Evolutionary conservation across 768 basidiomycete genomes (phyloP).

Genomic region (Serendipita indica): DNA sequence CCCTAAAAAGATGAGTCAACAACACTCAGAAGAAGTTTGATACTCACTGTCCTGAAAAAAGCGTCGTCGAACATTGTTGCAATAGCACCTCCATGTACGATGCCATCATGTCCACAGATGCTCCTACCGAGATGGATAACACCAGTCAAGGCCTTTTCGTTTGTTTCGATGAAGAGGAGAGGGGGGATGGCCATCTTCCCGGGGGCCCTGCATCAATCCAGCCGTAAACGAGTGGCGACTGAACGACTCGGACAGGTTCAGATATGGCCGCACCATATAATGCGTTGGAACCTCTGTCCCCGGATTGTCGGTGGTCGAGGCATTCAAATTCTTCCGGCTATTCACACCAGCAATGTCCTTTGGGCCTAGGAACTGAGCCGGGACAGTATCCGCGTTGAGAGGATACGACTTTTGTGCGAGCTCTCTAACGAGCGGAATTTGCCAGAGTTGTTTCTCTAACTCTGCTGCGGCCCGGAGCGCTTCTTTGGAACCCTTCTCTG

Average conservation of each 20-base stretch:
- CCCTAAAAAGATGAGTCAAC: slow-evolving; percentile 36
- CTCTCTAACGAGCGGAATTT: slow-evolving; percentile 40
- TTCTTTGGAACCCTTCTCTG: slow-evolving; percentile 36
- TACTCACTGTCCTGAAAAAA: slow-evolving; percentile 59
- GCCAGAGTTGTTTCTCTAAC: slow-evolving; percentile 56
- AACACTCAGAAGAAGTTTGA: slow-evolving; percentile 10
- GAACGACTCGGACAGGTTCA: slow-evolving; percentile 49
- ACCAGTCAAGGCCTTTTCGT: slow-evolving; percentile 58
- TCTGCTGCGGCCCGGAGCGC: slow-evolving; percentile 40
- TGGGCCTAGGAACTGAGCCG: not conserved
- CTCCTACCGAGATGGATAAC: slow-evolving; percentile 74
- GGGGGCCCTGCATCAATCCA: slow-evolving; percentile 74
- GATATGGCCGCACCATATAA: slow-evolving; percentile 66
- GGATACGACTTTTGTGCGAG: not conserved
- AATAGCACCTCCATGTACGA: slow-evolving; percentile 83
- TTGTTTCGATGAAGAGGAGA: slow-evolving; percentile 53
- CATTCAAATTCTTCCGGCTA: too few species aligned
- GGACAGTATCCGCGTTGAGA: not conserved
- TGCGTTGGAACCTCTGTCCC: not conserved
- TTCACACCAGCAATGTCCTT: too few species aligned
- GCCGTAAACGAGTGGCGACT: slow-evolving; percentile 73
- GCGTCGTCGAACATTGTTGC: slow-evolving; percentile 82
- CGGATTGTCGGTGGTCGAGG: not conserved
- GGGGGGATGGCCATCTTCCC: slow-evolving; percentile 73
- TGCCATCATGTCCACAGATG: slow-evolving; percentile 86